phyloP scores from a whole-genome alignment of 441 rosid species.

The Bruguiera hainesii region DNA sequence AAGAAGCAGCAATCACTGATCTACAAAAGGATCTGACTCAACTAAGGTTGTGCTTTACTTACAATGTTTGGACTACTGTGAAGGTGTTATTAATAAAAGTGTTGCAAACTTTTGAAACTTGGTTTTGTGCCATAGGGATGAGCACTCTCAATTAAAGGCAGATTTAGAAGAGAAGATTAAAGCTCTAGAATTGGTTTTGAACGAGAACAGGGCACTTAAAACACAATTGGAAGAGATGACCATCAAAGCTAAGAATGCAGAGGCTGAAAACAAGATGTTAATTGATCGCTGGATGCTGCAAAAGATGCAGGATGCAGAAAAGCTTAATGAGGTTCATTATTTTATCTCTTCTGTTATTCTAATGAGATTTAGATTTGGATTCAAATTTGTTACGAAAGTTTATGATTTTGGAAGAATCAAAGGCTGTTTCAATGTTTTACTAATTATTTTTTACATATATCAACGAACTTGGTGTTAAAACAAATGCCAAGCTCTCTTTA shows the following conservation, averaged over 20 bases:
- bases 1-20: conserved; percentile 46
- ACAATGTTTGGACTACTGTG: conserved; percentile 1
- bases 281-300: conserved; percentile 95
- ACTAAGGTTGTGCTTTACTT: conserved; percentile 39
- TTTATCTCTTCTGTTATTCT: conserved; percentile 5
- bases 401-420: too few species aligned
- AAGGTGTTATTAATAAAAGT: conserved; percentile 10
- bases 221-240: conserved; percentile 59
- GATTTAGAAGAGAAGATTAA: conserved; percentile 65
- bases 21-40: conserved; percentile 49
- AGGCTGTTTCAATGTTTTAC: neutral
- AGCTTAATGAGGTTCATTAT: conserved; percentile 73
- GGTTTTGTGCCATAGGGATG: conserved; percentile 47
- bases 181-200: conserved; percentile 54
- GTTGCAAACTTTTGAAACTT: conserved; percentile 15
- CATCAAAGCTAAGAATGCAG: conserved; percentile 63
- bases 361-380: conserved; percentile 6
- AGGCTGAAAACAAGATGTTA: conserved; percentile 80
- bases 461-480: too few species aligned
- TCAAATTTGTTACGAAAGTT: too few species aligned
- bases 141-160: conserved; percentile 44
- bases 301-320: conserved; percentile 96
- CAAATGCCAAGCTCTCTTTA: too few species aligned
- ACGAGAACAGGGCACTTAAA: conserved; percentile 56
- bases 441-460: neutral